These are phyloP conservation scores for Alloteropsis semialata DNA, from an alignment of 176 grass and related monocot genomes.

Conservation along the genomic window DNA sequence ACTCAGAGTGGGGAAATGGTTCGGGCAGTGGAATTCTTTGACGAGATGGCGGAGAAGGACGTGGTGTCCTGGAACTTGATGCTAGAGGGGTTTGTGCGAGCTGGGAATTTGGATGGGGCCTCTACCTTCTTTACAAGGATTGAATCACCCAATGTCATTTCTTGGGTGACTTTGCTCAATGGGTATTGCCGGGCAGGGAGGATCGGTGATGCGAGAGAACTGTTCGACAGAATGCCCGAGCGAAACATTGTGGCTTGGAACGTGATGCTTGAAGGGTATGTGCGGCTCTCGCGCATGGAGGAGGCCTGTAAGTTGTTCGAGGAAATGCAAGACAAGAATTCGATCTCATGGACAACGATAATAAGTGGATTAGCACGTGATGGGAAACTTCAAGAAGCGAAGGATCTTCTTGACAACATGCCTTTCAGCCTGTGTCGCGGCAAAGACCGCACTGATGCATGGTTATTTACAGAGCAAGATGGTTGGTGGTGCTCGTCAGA, in stretches of 20 bases:
- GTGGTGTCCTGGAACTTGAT: conserved; percentile 61
- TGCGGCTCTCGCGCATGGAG: conserved; percentile 1
- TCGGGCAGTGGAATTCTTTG: conserved; percentile 31
- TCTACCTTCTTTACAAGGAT: conserved; percentile 43
- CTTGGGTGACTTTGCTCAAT: conserved; percentile 61
- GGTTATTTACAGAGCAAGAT: conserved; percentile 45
- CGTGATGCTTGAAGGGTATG: conserved; percentile 58
- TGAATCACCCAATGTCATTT: conserved; percentile 43
- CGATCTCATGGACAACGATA: conserved; percentile 56
- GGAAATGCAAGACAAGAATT: conserved; percentile 50
- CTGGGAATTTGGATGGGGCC: conserved; percentile 38
- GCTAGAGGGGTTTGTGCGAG: conserved; percentile 51
- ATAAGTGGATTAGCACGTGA: conserved; percentile 38
- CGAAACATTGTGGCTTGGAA: conserved; percentile 52
- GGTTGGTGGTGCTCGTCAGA: conserved; percentile 33
- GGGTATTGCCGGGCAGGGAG: conserved; percentile 45
- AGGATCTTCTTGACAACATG: conserved; percentile 47
- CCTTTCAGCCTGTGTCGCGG: conserved; percentile 38
- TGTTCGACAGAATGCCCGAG: conserved; percentile 56
- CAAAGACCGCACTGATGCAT: conserved; percentile 65
- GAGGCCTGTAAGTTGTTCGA: conserved; percentile 43
- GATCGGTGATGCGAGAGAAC: conserved; percentile 30
- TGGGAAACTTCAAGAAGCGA: conserved; percentile 55
- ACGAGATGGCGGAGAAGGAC: conserved; percentile 48
- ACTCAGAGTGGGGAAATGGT: conserved; percentile 38